Conservation (phyloP, 2,329 filamentous ascomycete genomes). For the Pseudogymnoascus pannorum region DNA sequence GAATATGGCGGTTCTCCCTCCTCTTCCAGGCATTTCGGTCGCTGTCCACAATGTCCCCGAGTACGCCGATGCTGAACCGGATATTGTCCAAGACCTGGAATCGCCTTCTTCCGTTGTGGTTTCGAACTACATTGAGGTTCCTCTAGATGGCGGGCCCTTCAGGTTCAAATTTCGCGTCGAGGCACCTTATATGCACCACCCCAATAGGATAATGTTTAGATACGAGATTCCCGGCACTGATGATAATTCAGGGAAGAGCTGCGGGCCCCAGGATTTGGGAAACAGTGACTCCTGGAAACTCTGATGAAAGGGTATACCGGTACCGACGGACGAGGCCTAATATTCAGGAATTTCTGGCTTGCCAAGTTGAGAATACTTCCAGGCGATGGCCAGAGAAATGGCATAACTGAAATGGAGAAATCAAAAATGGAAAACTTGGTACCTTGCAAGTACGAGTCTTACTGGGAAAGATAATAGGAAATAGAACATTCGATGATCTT, state of each 20-base stretch:
- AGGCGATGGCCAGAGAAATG: not conserved
- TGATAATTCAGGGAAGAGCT: not conserved
- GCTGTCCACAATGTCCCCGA: not conserved
- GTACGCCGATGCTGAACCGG: not conserved
- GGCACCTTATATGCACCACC: not conserved
- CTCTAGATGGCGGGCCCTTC: not conserved
- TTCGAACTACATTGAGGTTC: not conserved
- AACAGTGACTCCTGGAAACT: not conserved
- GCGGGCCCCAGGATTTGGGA: not conserved
- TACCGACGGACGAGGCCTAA: not conserved
- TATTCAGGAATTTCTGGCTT: not conserved
- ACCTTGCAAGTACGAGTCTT: not conserved
- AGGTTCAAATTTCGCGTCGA: not conserved
- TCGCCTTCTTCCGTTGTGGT: not conserved
- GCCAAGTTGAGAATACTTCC: not conserved
- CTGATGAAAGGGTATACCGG: not conserved
- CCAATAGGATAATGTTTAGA: not conserved
- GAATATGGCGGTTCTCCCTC: not conserved
- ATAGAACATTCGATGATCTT: too few relatives aligned
- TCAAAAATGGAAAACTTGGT: not conserved
- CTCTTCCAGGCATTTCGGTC: not conserved
- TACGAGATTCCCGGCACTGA: not conserved
- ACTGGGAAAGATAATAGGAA: not conserved
- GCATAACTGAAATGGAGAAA: not conserved
- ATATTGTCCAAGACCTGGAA: not conserved